Evolutionary conservation across 306 rosid genomes (phyloP).

Genomic region (Malus sieversii): DNA sequence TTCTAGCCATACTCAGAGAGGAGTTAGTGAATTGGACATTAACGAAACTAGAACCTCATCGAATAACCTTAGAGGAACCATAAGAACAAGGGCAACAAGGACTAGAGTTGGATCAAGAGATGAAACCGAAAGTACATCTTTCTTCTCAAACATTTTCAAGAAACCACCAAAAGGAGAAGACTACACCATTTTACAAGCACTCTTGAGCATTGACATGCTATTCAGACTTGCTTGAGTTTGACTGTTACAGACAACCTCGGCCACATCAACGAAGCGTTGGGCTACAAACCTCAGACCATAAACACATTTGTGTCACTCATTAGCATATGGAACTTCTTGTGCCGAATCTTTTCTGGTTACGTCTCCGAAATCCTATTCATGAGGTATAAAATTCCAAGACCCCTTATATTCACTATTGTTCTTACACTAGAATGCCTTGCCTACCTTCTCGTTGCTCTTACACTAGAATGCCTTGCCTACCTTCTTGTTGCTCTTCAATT

Average conservation of each 20-base stretch:
- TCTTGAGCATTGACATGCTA: constrained; percentile 27
- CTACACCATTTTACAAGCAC: constrained; percentile 25
- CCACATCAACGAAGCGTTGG: constrained; percentile 5
- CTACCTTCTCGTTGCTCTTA: constrained; percentile 12
- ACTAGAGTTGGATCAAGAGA: neutral
- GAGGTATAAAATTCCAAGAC: constrained; percentile 15
- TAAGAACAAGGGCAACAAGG: no score
- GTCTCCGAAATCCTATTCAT: constrained; percentile 7
- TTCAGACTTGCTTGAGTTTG: constrained; percentile 25
- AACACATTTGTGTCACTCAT: constrained; percentile 15
- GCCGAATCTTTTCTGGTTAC: constrained; percentile 2
- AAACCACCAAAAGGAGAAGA: constrained; percentile 34
- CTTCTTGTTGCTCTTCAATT: constrained; percentile 8
- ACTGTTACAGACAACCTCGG: constrained; percentile 25
- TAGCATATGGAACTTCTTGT: constrained; percentile 23
- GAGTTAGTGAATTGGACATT: constrained; percentile 13
- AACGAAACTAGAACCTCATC: neutral
- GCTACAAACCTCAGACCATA: neutral
- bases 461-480: constrained; percentile 9
- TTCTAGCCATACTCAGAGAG: neutral
- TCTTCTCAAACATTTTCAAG: constrained; percentile 12
- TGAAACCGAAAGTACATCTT: neutral
- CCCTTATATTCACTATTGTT: neutral
- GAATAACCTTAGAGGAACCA: neutral
- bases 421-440: constrained; percentile 8